phyloP scores from a whole-genome alignment of 2,329 filamentous ascomycete species.

The Scedosporium minutisporum region DNA sequence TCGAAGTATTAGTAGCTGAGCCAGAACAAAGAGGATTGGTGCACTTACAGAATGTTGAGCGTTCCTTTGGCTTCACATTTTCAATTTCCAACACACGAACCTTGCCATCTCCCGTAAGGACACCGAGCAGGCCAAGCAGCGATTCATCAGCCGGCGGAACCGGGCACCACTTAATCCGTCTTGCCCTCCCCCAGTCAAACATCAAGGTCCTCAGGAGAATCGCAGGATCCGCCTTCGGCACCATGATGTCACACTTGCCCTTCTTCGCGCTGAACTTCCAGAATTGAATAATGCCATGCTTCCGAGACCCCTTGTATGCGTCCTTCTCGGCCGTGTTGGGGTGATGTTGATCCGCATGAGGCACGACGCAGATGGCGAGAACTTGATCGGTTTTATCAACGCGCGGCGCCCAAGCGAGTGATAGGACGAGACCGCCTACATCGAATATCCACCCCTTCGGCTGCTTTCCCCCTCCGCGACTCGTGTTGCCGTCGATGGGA shows the following conservation, averaged over 20 bases:
- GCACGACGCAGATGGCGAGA: constrained; percentile 41
- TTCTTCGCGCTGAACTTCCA: constrained; percentile 34
- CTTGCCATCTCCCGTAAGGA: constrained; percentile 41
- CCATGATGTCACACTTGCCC: constrained; percentile 18
- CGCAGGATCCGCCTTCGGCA: constrained; percentile 25
- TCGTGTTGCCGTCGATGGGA: constrained; percentile 9
- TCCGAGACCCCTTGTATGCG: constrained; percentile 25
- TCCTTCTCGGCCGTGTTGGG: constrained; percentile 25
- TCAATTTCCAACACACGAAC: constrained; percentile 37
- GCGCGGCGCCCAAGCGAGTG: constrained; percentile 43
- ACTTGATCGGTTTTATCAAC: constrained; percentile 27
- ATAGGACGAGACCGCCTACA: constrained; percentile 40
- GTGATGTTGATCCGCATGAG: constrained; percentile 38
- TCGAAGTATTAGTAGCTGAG: not conserved
- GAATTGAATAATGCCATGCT: constrained; percentile 40
- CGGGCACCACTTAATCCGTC: constrained; percentile 45
- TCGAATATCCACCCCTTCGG: constrained; percentile 44
- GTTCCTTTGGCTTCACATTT: constrained; percentile 17
- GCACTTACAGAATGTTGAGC: constrained; percentile 29
- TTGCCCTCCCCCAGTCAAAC: constrained; percentile 40
- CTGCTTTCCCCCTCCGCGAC: constrained; percentile 12
- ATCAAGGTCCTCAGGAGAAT: constrained; percentile 34
- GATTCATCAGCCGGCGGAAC: constrained; percentile 22
- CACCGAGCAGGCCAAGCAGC: constrained; percentile 31
- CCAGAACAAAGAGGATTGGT: not conserved